Evolutionary conservation across 2,329 filamentous ascomycete genomes (phyloP), one percentile per base, ranked within the genome.

Genomic region (Clarireedia homoeocarpa): DNA sequence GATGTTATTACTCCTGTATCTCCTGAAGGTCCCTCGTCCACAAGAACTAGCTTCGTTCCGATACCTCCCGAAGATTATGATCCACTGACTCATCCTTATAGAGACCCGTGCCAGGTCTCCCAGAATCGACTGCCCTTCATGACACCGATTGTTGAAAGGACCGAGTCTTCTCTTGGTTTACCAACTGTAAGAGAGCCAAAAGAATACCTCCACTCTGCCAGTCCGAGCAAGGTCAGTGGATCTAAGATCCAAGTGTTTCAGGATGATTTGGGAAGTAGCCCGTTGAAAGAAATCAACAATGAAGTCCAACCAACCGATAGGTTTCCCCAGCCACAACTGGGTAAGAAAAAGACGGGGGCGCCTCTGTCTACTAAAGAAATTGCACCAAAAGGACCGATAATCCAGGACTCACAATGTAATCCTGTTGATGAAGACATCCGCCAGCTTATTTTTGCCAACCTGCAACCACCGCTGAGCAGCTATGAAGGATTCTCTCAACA

Each of bases 91-190:
- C 81, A 85, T 48, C 88, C 89, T 57, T 96, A 87, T 77, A 85
- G 91, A 67, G 88, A 96, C 71, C 83, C 89, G 67, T 80, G 75
- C 38, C 81, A 91, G 69, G 79, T 86, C 71, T 90, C 91, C 58
- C 95, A 96, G 67, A 96, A 91, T 71, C 86, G 91, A 54, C 77
- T 97, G 9, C 94, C 92, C 3, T 99, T 97, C 70, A 97, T 99
- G 94, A 99, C 94, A 0, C 94, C 94, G 1, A 99, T 99, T 62
- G 92, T 94, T 1, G 94, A 99, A 71, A 85, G 90, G 65, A 99
- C 94, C 0, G 94, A 99, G 71, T 88, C 85, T 10, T 96, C 91
- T 0, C 74, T 97, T 5, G 86, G 86, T 38, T 73, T 86, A 44
- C 80, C 81, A 4, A 83, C 81, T 27, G 78, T 82, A 52, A 72